A percentile compares a stretch with the other conserved stretches of the same genome.
Evolutionary conservation across 2,329 filamentous ascomycete species (phyloP).

Genomic region (Beauveria caledonica): DNA sequence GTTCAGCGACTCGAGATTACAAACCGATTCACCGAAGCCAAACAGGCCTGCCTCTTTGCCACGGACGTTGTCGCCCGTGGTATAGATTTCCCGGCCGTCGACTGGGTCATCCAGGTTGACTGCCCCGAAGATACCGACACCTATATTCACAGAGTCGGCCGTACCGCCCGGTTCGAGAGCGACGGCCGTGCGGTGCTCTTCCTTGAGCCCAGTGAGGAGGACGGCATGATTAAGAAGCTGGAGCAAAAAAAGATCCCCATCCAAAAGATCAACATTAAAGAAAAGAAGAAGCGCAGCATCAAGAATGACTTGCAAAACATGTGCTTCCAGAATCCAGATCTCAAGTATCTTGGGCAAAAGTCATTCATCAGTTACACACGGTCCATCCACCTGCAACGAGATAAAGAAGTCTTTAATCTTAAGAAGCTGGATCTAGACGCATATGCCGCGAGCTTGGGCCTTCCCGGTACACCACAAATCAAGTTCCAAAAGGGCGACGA

Average conservation of each 20-base stretch:
- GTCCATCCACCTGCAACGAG: constrained; percentile 78
- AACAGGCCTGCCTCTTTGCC: constrained; percentile 82
- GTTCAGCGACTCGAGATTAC: constrained; percentile 82
- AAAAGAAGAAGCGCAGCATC: constrained; percentile 84
- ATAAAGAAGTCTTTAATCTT: constrained; percentile 86
- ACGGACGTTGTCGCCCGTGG: constrained; percentile 93
- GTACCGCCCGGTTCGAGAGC: constrained; percentile 88
- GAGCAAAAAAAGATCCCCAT: constrained; percentile 87
- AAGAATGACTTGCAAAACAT: constrained; percentile 81
- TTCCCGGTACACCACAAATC: constrained; percentile 87
- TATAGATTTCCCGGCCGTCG: constrained; percentile 90
- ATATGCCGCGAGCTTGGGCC: constrained; percentile 74
- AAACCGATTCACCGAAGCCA: constrained; percentile 68
- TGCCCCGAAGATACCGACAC: constrained; percentile 95
- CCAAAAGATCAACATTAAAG: constrained; percentile 74
- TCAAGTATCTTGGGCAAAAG: constrained; percentile 94
- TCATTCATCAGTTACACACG: constrained; percentile 87
- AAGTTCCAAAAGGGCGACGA: constrained; percentile 89
- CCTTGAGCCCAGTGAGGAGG: constrained; percentile 84
- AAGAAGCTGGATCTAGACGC: constrained; percentile 77
- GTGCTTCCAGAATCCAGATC: constrained; percentile 88
- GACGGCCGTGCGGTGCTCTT: constrained; percentile 85
- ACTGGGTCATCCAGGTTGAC: constrained; percentile 99
- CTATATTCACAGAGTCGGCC: constrained; percentile 92
- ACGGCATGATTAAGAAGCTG: constrained; percentile 78